A percentile compares a stretch with the other conserved stretches of the same genome.
These are phyloP conservation scores for Wickerhamomyces alni DNA, from an alignment of 805 yeast genomes.

Conservation along the genomic window DNA sequence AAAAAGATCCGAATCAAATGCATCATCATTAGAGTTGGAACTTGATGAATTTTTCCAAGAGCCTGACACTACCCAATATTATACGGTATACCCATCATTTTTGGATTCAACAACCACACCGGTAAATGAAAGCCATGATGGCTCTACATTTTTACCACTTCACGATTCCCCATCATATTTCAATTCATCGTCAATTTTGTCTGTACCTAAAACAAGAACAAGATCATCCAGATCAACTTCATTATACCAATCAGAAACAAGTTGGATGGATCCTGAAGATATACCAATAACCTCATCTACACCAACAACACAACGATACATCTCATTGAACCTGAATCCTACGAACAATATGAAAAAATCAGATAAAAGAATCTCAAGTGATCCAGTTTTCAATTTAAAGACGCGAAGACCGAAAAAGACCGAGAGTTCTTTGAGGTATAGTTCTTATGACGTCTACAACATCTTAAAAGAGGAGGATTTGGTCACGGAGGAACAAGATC, in stretches of 20 bases:
- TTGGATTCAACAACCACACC: not conserved
- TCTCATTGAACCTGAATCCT: constrained; percentile 20
- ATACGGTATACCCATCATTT: constrained; percentile 12
- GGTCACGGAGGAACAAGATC: not conserved
- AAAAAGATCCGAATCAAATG: constrained; percentile 8
- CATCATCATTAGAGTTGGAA: constrained; percentile 19
- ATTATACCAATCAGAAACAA: constrained; percentile 36
- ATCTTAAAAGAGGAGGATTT: constrained; percentile 12
- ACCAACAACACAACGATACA: constrained; percentile 20
- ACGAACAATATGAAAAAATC: not conserved
- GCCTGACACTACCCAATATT: constrained; percentile 10
- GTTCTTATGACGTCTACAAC: constrained; percentile 20
- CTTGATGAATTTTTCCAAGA: constrained; percentile 18
- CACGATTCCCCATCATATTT: not conserved
- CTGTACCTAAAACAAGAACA: constrained; percentile 3
- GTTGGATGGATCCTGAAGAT: constrained; percentile 49
- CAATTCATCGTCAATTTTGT: not conserved
- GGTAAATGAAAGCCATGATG: not conserved
- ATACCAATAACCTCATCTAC: constrained; percentile 14
- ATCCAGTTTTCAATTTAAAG: constrained; percentile 7
- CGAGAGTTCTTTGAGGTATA: constrained; percentile 5
- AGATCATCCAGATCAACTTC: constrained; percentile 17
- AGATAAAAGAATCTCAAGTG: constrained; percentile 8
- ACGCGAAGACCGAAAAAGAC: not conserved
- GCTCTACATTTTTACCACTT: not conserved